A percentile compares a stretch with the other conserved stretches of the same genome.
phyloP scores from a whole-genome alignment of 1,284 basidiomycete genomes.

The Boletus calvinii region DNA sequence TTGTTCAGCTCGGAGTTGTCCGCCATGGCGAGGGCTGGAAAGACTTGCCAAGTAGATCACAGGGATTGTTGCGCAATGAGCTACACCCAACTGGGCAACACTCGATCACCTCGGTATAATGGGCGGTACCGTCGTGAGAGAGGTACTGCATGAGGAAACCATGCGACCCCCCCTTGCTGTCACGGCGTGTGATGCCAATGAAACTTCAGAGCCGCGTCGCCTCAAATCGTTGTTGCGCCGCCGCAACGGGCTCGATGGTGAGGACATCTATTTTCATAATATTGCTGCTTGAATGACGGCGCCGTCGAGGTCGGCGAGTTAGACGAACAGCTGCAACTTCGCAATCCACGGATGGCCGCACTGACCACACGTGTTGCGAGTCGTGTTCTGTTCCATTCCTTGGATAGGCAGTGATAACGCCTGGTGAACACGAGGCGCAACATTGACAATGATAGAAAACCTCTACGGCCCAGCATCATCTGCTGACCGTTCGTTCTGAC shows the following conservation, averaged over 20 bases:
- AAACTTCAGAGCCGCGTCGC: too few relatives aligned
- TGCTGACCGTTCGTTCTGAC: constrained; percentile 9
- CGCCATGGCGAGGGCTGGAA: neutral
- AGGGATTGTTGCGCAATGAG: too few relatives aligned
- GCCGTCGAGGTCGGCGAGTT: neutral
- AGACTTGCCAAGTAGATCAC: neutral
- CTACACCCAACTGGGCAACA: too few relatives aligned
- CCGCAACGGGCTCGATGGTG: neutral
- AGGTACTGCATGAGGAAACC: too few relatives aligned
- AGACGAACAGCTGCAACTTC: neutral
- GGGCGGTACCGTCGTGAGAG: too few relatives aligned
- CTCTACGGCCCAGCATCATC: constrained; percentile 7
- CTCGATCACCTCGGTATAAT: too few relatives aligned
- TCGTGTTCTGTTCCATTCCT: constrained; percentile 17
- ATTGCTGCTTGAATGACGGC: neutral
- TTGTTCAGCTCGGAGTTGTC: neutral
- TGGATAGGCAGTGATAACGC: constrained; percentile 35
- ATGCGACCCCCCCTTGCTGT: neutral
- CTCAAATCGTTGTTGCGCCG: neutral
- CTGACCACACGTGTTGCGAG: constrained; percentile 26
- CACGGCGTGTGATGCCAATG: neutral
- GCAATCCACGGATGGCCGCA: constrained; percentile 1
- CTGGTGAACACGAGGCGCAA: constrained; percentile 33
- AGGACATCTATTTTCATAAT: neutral
- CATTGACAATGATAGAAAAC: constrained; percentile 30